Conservation (phyloP, 2,329 filamentous ascomycete species). For the Cryphonectria japonica region DNA sequence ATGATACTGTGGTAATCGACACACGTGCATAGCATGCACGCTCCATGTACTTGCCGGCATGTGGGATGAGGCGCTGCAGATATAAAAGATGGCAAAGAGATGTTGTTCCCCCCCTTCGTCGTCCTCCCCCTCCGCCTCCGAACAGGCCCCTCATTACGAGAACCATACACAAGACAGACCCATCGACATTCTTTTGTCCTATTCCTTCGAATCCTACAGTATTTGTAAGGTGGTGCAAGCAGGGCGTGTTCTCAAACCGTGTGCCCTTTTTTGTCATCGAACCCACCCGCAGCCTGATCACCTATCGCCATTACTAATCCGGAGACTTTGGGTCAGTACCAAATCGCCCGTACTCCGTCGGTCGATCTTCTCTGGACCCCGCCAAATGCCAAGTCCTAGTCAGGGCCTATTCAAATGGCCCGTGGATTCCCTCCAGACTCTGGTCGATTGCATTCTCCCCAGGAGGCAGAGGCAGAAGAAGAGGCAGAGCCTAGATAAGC, state of each 20-base stretch:
- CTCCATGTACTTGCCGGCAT: background rate
- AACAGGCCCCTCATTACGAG: background rate
- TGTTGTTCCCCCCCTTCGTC: background rate
- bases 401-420: constrained; percentile 22
- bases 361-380: constrained; percentile 10
- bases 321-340: background rate
- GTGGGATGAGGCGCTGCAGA: background rate
- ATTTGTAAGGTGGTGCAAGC: background rate
- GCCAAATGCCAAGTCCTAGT: constrained; percentile 21
- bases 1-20: background rate
- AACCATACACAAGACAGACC: background rate
- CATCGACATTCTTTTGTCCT: background rate
- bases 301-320: constrained; percentile 13
- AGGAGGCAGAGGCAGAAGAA: constrained; percentile 19
- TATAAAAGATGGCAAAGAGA: background rate
- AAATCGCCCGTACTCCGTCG: background rate
- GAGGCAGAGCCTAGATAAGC: constrained; percentile 10
- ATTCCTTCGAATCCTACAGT: background rate
- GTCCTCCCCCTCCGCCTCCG: background rate
- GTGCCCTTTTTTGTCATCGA: background rate
- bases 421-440: constrained; percentile 18
- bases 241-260: background rate
- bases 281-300: background rate
- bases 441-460: constrained; percentile 23
- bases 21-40: background rate